These are phyloP conservation scores for Allium fistulosum DNA, from an alignment of 106 monocot species.

Conservation along the genomic window DNA sequence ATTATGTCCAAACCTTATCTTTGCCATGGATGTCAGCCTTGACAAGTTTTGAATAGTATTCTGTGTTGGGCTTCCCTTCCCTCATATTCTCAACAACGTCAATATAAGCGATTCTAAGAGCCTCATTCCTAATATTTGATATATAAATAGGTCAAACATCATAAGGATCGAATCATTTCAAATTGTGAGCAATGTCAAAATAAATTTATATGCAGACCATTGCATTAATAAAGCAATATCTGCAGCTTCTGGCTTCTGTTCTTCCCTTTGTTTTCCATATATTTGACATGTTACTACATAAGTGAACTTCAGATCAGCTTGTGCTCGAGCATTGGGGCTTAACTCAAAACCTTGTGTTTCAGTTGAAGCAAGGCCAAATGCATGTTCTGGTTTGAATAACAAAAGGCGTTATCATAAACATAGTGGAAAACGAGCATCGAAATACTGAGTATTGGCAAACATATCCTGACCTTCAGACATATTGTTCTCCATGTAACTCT, in stretches of 20 bases:
- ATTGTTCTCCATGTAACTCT: constrained; percentile 66
- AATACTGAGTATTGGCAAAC: neutral
- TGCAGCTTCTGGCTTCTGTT: constrained; percentile 55
- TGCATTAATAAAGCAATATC: constrained; percentile 85
- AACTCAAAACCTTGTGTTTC: constrained; percentile 74
- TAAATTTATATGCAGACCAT: constrained; percentile 25
- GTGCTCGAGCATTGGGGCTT: constrained; percentile 72
- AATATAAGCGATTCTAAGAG: constrained; percentile 82
- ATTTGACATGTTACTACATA: constrained; percentile 93
- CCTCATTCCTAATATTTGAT: constrained; percentile 56
- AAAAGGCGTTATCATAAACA: too few relatives aligned
- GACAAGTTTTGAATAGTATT: constrained; percentile 81
- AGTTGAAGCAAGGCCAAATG: constrained; percentile 11
- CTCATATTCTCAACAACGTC: constrained; percentile 48
- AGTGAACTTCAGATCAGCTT: constrained; percentile 75
- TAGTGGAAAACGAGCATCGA: neutral
- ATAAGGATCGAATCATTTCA: neutral
- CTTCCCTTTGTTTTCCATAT: constrained; percentile 80
- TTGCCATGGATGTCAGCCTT: constrained; percentile 88
- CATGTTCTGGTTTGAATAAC: constrained; percentile 16
- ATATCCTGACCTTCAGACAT: constrained; percentile 22
- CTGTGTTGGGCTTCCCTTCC: constrained; percentile 41
- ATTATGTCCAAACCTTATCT: constrained; percentile 43
- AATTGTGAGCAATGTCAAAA: neutral
- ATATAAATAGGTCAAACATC: neutral